Evolutionary conservation across 2,329 filamentous ascomycete genomes (phyloP), one percentile per base, ranked within the genome.

Genomic region (Raffaelea arxii): DNA sequence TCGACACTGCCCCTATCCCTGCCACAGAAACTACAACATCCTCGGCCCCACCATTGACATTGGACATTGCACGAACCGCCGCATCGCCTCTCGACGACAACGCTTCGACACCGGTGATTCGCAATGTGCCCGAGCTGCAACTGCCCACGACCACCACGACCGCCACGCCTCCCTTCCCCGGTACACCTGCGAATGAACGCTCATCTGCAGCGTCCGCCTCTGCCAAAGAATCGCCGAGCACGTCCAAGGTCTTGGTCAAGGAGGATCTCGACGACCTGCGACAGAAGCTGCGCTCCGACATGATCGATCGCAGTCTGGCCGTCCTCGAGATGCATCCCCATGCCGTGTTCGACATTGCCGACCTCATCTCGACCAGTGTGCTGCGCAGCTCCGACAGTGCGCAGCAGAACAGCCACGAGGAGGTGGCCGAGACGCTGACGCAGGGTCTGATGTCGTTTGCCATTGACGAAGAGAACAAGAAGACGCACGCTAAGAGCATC

Each of bases 291-390:
- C 79, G 87, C 35, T 72, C 78, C 19, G 82, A 86, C 47, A 66
- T 97, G 46, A 90, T 97, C 49, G 90, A 96, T 56, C 84, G 88
- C 48, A 94, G 86, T 53, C 71, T 98, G 21, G 90, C 96, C 57
- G 81, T 97, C 27, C 81, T 98, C 45, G 85, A 91, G 60, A 82
- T 84, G 32, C 90, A 97, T 55, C 83, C 90, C 14, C 82, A 86
- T 54, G 81, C 91, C 11, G 94, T 92, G 0, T 92, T 96, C 56
- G 91, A 97, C 58, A 72, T 98, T 41, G 80, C 89, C 0, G 90
- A 96, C 56, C 72, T 98, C 19, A 90, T 98, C 46, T 77, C 77
- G 32, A 81, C 83, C 4, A 82, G 88, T 22, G 77, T 83, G 67
- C 54, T 76, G 59, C 58, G 80, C 76, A 60, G 78, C 63, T 53